Evolutionary conservation across 2,329 filamentous ascomycete genomes (phyloP).

Genomic region (Macrophomina tecta): DNA sequence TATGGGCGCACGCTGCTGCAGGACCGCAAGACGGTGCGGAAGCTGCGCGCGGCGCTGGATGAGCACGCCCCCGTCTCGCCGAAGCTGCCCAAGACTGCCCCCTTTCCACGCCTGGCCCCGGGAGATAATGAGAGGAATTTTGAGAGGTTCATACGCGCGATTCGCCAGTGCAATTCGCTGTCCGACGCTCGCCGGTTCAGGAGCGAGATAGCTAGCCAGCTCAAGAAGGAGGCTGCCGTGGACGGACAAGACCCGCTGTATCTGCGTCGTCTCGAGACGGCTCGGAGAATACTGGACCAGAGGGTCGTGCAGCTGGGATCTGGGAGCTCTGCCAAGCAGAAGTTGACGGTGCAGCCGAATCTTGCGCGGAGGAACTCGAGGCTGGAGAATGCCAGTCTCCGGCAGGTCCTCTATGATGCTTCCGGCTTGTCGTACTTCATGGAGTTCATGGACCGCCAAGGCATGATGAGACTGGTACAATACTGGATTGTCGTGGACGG

Average conservation of each 20-base stretch:
- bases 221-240: conserved; percentile 80
- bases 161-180: conserved; percentile 85
- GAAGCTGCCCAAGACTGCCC: conserved; percentile 65
- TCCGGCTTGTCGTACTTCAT: conserved; percentile 97
- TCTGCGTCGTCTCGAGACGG: conserved; percentile 86
- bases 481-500: conserved; percentile 99
- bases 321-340: conserved; percentile 59
- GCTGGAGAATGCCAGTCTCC: conserved; percentile 76
- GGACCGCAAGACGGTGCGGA: conserved; percentile 92
- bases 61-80: conserved; percentile 87
- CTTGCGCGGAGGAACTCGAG: conserved; percentile 60
- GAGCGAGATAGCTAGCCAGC: conserved; percentile 88
- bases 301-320: conserved; percentile 81
- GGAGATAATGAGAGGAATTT: conserved; percentile 91
- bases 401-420: conserved; percentile 86
- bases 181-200: conserved; percentile 92
- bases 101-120: conserved; percentile 79
- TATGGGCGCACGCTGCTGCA: conserved; percentile 86
- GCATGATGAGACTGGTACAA: conserved; percentile 86
- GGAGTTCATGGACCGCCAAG: conserved; percentile 97
- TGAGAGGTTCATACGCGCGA: conserved; percentile 89
- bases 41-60: conserved; percentile 88
- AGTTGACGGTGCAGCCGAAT: conserved; percentile 46
- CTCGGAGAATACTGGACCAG: conserved; percentile 87
- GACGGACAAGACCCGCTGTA: conserved; percentile 86